These are phyloP conservation scores for Termitomyces sp. DNA, from an alignment of 768 basidiomycete genomes.

Conservation along the genomic window DNA sequence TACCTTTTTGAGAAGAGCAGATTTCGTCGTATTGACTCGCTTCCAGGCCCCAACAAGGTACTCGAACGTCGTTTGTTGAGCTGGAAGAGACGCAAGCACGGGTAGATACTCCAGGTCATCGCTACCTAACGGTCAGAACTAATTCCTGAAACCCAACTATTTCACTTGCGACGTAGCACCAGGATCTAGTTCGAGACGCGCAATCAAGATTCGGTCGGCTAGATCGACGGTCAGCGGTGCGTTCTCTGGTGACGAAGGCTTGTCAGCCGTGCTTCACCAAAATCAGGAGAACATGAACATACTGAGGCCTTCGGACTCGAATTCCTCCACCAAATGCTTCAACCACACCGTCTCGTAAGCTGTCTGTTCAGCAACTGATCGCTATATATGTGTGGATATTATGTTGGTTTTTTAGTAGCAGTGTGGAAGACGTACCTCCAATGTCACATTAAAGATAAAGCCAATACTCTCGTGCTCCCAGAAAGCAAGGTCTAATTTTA, in stretches of 20 bases:
- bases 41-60: conserved; percentile 93
- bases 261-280: neutral
- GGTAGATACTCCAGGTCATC: conserved; percentile 74
- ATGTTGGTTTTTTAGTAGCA: neutral
- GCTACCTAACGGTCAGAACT: conserved; percentile 27
- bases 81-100: conserved; percentile 73
- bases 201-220: conserved; percentile 76
- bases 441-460: conserved; percentile 70
- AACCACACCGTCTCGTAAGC: conserved; percentile 80
- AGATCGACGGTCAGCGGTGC: conserved; percentile 52
- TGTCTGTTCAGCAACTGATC: conserved; percentile 28
- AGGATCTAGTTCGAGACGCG: conserved; percentile 79
- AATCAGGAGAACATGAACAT: conserved; percentile 20
- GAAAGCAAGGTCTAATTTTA: conserved; percentile 47
- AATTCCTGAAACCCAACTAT: neutral
- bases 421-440: conserved; percentile 53
- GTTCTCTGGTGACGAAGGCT: conserved; percentile 23
- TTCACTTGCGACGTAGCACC: conserved; percentile 60
- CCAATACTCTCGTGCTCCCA: conserved; percentile 79
- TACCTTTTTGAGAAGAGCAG: conserved; percentile 63
- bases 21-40: conserved; percentile 58
- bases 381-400: conserved; percentile 7
- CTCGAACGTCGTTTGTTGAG: conserved; percentile 79
- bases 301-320: conserved; percentile 57
- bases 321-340: conserved; percentile 67